Evolutionary conservation across 2,329 filamentous ascomycete species (phyloP).

Genomic region (Gyromitra esculenta): DNA sequence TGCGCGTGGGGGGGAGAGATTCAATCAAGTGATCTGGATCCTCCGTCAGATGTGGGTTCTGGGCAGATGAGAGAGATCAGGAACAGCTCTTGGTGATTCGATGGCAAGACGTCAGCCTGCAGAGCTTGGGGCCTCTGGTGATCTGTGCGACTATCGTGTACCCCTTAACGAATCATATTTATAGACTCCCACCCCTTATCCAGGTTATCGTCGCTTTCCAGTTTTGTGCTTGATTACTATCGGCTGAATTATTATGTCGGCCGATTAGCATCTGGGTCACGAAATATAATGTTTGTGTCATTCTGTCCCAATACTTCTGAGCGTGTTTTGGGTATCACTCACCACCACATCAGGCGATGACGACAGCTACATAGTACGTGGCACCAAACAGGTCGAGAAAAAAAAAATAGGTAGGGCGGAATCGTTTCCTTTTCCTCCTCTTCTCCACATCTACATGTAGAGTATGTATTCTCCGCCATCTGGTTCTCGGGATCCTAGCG

Average conservation of each 20-base stretch:
- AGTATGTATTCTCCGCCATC: too few relatives aligned
- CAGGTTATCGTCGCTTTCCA: background rate
- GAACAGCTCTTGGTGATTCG: slow-evolving; percentile 15
- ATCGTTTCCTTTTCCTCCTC: background rate
- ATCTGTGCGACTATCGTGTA: slow-evolving; percentile 22
- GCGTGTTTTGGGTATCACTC: background rate
- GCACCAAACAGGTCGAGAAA: background rate
- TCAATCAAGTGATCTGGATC: background rate
- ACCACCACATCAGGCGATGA: background rate
- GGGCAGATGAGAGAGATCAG: slow-evolving; percentile 6
- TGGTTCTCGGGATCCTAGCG: too few relatives aligned
- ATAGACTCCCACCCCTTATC: background rate
- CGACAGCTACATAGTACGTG: too few relatives aligned
- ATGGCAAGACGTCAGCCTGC: slow-evolving; percentile 29
- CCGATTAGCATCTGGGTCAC: background rate
- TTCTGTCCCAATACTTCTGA: background rate
- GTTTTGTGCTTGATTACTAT: background rate
- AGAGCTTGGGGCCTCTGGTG: slow-evolving; percentile 33
- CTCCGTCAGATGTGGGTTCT: background rate
- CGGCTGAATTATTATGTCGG: background rate
- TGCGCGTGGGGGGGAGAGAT: background rate
- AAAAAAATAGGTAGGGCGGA: background rate
- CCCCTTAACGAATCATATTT: background rate
- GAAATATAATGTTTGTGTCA: background rate
- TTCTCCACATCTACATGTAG: too few relatives aligned